phyloP scores from a whole-genome alignment of 148 eudicot genomes.

The Nepenthes mirabilis region DNA sequence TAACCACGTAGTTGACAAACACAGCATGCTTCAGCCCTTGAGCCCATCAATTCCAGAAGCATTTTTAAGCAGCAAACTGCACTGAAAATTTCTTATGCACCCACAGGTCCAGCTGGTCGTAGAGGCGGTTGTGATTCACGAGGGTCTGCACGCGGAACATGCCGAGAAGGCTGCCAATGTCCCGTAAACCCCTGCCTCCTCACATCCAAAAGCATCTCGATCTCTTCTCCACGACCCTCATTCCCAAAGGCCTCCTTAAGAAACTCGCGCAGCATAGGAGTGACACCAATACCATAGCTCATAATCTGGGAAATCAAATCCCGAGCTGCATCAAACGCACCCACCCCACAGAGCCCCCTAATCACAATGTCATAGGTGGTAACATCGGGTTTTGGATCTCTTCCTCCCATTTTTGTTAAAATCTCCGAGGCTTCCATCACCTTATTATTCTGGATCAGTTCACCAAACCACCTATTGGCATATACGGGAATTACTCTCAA shows the following conservation, averaged over 20 bases:
- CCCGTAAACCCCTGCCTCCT: conserved; percentile 18
- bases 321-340: conserved; percentile 22
- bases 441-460: conserved; percentile 47
- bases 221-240: conserved; percentile 44
- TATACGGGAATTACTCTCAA: conserved; percentile 68
- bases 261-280: conserved; percentile 31
- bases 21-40: no score
- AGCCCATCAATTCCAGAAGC: no score
- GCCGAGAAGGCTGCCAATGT: conserved; percentile 16
- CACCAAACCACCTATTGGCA: conserved; percentile 64
- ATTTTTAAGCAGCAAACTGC: no score
- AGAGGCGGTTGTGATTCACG: conserved; percentile 5
- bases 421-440: conserved; percentile 40
- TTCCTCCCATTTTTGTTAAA: conserved; percentile 56
- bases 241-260: conserved; percentile 43
- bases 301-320: conserved; percentile 37
- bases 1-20: no score
- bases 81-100: no score
- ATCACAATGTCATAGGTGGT: conserved; percentile 64
- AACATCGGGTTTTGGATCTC: conserved; percentile 72
- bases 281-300: conserved; percentile 41
- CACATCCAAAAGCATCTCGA: conserved; percentile 35
- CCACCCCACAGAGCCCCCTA: conserved; percentile 42
- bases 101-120: conserved; percentile 5
- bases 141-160: conserved; percentile 13